phyloP scores from a whole-genome alignment of 2,329 filamentous ascomycete genomes.

The Stachybotrys chartarum region DNA sequence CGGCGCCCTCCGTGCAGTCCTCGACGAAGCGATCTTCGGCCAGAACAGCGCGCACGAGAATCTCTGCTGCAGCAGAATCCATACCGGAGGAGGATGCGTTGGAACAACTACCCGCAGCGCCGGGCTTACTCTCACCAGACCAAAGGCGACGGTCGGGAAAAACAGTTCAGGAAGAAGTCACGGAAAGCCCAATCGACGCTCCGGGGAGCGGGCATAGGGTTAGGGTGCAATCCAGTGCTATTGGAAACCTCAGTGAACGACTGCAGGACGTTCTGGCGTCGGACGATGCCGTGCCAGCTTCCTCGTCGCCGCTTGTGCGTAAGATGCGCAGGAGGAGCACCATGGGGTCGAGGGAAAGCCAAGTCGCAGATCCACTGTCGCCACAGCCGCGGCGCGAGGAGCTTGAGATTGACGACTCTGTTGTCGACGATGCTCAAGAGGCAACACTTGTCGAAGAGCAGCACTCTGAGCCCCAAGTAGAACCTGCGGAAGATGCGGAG shows the following conservation, averaged over 20 bases:
- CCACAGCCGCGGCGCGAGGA: background rate
- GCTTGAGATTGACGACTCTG: background rate
- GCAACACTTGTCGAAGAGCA: conserved; percentile 21
- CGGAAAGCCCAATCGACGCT: conserved; percentile 44
- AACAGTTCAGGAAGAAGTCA: conserved; percentile 13
- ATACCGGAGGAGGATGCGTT: conserved; percentile 12
- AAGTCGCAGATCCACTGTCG: background rate
- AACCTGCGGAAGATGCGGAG: conserved; percentile 7
- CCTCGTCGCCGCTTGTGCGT: conserved; percentile 34
- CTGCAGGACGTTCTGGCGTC: conserved; percentile 31
- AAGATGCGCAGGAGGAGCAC: conserved; percentile 28
- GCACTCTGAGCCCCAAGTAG: conserved; percentile 6
- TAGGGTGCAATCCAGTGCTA: conserved; percentile 25
- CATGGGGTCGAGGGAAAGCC: background rate
- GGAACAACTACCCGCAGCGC: conserved; percentile 12
- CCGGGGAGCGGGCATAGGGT: conserved; percentile 48
- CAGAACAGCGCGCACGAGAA: background rate
- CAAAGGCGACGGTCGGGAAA: conserved; percentile 6
- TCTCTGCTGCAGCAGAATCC: background rate
- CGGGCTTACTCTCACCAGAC: conserved; percentile 5
- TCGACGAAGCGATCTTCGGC: background rate
- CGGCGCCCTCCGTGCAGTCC: background rate
- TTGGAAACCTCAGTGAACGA: conserved; percentile 31
- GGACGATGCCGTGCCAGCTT: conserved; percentile 19
- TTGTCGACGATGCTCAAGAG: conserved; percentile 12